phyloP scores from a whole-genome alignment of 2,329 filamentous ascomycete species.

The Macrophomina pseudophaseolina region DNA sequence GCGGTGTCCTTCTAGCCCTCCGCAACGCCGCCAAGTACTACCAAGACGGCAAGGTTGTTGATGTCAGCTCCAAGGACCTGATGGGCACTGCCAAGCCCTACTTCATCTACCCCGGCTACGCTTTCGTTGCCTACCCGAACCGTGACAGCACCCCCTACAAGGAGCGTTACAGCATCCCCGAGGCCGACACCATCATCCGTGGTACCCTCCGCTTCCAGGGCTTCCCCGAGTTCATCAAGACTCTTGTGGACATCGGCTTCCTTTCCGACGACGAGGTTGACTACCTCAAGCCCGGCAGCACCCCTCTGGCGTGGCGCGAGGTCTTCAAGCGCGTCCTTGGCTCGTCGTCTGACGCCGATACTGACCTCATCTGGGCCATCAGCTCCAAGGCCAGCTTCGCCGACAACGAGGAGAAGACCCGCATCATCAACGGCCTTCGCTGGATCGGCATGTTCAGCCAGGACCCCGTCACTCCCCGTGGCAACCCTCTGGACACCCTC shows the following conservation, averaged over 20 bases:
- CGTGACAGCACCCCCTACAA: constrained; percentile 86
- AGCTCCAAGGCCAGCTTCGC: constrained; percentile 75
- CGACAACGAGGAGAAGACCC: constrained; percentile 69
- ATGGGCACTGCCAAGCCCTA: constrained; percentile 91
- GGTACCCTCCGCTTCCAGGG: constrained; percentile 86
- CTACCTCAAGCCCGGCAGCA: constrained; percentile 63
- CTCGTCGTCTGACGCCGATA: constrained; percentile 67
- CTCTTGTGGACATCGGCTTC: constrained; percentile 89
- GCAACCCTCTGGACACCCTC: constrained; percentile 87
- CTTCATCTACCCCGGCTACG: constrained; percentile 85
- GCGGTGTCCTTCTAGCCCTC: constrained; percentile 86
- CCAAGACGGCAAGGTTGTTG: constrained; percentile 75
- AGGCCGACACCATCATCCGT: constrained; percentile 84
- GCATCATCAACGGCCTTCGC: constrained; percentile 71
- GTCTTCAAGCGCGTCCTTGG: constrained; percentile 79
- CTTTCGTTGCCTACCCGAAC: constrained; percentile 93
- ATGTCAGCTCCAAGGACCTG: constrained; percentile 64
- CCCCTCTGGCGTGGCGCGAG: constrained; percentile 77
- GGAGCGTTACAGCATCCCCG: constrained; percentile 88
- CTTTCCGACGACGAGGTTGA: constrained; percentile 71
- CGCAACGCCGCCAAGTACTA: constrained; percentile 85
- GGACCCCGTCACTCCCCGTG: constrained; percentile 70
- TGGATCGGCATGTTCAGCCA: constrained; percentile 75
- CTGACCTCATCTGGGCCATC: constrained; percentile 76
- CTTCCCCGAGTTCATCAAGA: constrained; percentile 88